Evolutionary conservation across 176 grass and related monocot genomes (phyloP), one percentile per base, ranked within the genome.

Genomic region (Tuctoria greenei): DNA sequence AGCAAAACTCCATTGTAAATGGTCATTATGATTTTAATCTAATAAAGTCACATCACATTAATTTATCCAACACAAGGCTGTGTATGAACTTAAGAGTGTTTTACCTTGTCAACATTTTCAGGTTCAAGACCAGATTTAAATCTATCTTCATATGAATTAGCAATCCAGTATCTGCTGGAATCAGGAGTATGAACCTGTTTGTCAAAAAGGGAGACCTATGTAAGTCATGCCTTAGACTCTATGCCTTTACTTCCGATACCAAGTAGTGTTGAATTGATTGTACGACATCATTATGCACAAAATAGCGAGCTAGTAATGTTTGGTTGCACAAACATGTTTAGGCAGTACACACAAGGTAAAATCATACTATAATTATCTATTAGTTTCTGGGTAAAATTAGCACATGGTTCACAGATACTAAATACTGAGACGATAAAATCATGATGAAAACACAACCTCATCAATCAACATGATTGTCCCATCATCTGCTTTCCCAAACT

Each of bases 41-140:
- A 4, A 10, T 47, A 51, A 83, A 54, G 6, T 64, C 16, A 39
- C 52, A 57, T 27, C 7, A 73, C 15, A 25, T 8, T 56, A 77
- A 66, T 44, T 17, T 51, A 28, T 2, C 24, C 15, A 20, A 5
- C 39, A 25, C 45, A 39, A 20, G 17, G 13, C 50, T 73, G 6
- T 51, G 35, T 38, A 67, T 23, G 35, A 52, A 75, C 38, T 47
- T 28, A 72, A 28, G 49, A 26, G 16, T 26, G 61, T 41, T 18
- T 62, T 81, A 98, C 95, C 95, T 98, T 98, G 73, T 98, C 91
- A 71, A 98, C 91, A 69, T 92, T 98, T 90, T 98, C 91, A 88
- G 95, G 95, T 82, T 98, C 95, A 60, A 92, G 73, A 40, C 82
- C 77, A 84, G 81, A 80, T 39, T 80, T 90, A 40, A 98, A 94